Base-by-base conservation (phyloP, 768 basidiomycete species). In the Amanita rimosa region DNA sequence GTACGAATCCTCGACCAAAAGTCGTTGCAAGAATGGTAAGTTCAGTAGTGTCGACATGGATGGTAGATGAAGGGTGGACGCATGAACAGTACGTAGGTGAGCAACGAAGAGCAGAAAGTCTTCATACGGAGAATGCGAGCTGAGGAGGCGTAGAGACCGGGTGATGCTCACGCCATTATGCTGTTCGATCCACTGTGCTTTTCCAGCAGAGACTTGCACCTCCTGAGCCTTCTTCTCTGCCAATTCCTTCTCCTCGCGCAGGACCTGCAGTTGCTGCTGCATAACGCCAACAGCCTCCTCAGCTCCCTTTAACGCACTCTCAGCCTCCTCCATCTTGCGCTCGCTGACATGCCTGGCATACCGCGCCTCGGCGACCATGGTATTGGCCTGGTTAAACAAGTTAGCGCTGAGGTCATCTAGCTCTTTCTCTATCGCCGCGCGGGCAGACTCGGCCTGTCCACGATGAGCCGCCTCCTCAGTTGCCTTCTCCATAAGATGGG, bases 311-410 rank as follows among this genome's bases (percentile, higher is more conserved):
- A 94, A 63, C 7, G 88, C 84, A 19, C 72, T 69, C 63, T 95
- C 88, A 9, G 89, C 81, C 27, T 81, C 80, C 51, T 78, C 76
- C 1, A 84, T 79, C 58, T 88, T 86, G 36, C 81, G 73, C 58
- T 92, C 75, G 70, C 86, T 83, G 53, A 71, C 60, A 31, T 70
- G 64, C 52, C 62, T 68, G 3, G 84, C 81, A 52, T 81, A 74
- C 13, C 93, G 77, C 17, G 94, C 95, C 60, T 91, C 86, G 0
- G 89, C 91, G n/a, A 98, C 95, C 96, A 99, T 99, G 5, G 76
- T 83, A 62, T 99, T 98, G 5, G 95, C 95, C 65, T 96, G 85
- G 45, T 79, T 76, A 59, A 99, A 99, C 14, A 99, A 70, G 42
- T 69, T 77, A 13, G 92, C 91, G 53, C 92, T 92, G 52, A 99